Evolutionary conservation across 176 grass and related monocot genomes (phyloP).

Genomic region (Lolium rigidum): DNA sequence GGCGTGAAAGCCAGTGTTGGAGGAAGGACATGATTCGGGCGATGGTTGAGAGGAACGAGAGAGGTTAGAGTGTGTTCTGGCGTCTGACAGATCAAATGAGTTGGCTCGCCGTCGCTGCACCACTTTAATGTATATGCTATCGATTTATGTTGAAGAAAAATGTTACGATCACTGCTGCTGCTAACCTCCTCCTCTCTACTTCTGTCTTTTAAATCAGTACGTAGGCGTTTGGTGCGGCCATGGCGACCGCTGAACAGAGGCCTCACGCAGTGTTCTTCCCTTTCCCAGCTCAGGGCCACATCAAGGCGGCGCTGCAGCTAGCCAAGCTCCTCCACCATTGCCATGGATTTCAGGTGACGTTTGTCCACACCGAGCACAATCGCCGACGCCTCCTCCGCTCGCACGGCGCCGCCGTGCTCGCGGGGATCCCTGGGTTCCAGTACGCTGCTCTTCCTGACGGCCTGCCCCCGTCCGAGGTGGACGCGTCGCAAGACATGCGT

Average conservation of each 20-base stretch:
- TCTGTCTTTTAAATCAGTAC: no score
- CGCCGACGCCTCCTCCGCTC: conserved; percentile 27
- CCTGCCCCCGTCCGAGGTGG: conserved; percentile 21
- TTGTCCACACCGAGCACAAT: conserved; percentile 63
- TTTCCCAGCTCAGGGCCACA: conserved; percentile 31
- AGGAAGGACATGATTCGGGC: no score
- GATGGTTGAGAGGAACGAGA: no score
- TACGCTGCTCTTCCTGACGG: conserved; percentile 19
- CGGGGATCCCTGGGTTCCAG: not conserved
- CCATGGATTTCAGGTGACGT: conserved; percentile 54
- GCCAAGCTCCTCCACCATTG: conserved; percentile 37
- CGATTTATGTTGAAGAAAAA: no score
- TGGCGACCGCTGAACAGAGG: not conserved
- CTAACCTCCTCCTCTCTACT: no score
- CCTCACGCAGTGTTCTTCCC: conserved; percentile 38
- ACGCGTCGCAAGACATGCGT: conserved; percentile 22
- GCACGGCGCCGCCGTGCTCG: not conserved
- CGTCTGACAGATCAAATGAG: no score
- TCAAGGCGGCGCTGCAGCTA: conserved; percentile 27
- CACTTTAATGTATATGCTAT: no score
- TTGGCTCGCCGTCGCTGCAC: no score
- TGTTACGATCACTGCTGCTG: no score
- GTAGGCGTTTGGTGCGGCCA: not conserved
- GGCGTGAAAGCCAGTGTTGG: no score
- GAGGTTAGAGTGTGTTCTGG: no score